Percentiles rank a stretch among this genome's conserved stretches.
Evolutionary conservation across 73 alveolate species (phyloP).

Genomic region (Uronychia binucleata): DNA sequence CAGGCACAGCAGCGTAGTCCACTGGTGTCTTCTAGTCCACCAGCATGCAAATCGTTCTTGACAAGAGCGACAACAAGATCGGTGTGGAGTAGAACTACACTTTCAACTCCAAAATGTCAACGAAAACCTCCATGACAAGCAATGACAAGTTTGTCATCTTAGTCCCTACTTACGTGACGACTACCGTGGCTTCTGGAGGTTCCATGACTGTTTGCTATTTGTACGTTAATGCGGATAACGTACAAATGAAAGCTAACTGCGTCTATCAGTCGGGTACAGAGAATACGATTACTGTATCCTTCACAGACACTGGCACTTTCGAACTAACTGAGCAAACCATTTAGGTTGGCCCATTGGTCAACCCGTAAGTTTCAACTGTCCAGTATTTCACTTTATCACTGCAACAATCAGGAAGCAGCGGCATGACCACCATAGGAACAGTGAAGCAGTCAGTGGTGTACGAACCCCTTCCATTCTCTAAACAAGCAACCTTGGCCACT

Average conservation of each 20-base stretch:
- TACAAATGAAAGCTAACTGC: not conserved
- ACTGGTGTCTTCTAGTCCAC: too few relatives aligned
- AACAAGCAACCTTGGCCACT: not conserved
- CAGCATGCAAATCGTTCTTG: too few relatives aligned
- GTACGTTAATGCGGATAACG: not conserved
- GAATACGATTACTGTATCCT: not conserved
- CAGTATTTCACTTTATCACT: not conserved
- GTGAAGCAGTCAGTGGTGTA: not conserved
- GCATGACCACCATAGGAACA: not conserved
- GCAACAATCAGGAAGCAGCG: not conserved
- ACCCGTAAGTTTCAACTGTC: not conserved
- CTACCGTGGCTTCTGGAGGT: not conserved
- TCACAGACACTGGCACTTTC: not conserved
- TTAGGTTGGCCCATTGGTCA: not conserved
- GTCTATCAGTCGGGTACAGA: not conserved
- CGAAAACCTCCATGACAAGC: too few relatives aligned
- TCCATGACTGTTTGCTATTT: not conserved
- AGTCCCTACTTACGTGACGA: not conserved
- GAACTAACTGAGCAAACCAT: not conserved
- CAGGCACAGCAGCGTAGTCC: too few relatives aligned
- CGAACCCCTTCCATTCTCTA: not conserved
- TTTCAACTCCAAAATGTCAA: too few relatives aligned
- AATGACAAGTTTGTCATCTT: too few relatives aligned
- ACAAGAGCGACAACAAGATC: too few relatives aligned
- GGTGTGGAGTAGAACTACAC: too few relatives aligned